Conservation (phyloP, 2,329 filamentous ascomycete genomes). For the Colletotrichum tanaceti region DNA sequence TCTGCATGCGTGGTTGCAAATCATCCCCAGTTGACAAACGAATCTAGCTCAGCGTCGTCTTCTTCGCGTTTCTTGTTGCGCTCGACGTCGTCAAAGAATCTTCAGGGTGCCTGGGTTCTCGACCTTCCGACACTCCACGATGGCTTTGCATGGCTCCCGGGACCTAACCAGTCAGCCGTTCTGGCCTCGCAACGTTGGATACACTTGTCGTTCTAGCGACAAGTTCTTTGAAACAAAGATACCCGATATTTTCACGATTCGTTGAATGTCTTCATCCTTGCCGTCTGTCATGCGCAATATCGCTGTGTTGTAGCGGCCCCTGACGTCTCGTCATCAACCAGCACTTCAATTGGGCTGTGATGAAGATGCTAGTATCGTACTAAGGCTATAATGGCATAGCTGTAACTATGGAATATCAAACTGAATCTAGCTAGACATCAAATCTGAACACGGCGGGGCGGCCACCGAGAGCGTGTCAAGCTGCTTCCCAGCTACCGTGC, state of each 20-base stretch:
- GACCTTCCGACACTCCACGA: neutral
- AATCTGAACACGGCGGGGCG: neutral
- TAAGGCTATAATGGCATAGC: too few species aligned
- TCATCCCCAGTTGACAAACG: neutral
- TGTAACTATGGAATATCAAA: too few species aligned
- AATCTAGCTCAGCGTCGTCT: conserved; percentile 18
- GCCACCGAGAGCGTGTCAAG: neutral
- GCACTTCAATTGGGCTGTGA: neutral
- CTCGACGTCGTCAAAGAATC: conserved; percentile 39
- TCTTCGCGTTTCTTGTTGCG: conserved; percentile 39
- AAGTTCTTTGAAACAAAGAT: too few species aligned
- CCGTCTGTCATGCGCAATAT: neutral
- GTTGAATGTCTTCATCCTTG: neutral
- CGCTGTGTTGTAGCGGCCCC: neutral
- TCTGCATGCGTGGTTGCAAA: too few species aligned
- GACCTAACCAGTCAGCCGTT: neutral
- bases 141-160: neutral
- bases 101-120: neutral
- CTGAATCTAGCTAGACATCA: neutral
- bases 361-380: rapidly evolving
- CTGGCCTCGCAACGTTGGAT: too few species aligned
- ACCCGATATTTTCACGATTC: too few species aligned
- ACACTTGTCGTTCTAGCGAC: too few species aligned
- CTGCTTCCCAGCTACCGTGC: neutral
- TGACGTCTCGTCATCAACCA: too few species aligned